These are phyloP conservation scores for Leccinum pachyderme DNA, from an alignment of 1,284 basidiomycete genomes.

Conservation along the genomic window DNA sequence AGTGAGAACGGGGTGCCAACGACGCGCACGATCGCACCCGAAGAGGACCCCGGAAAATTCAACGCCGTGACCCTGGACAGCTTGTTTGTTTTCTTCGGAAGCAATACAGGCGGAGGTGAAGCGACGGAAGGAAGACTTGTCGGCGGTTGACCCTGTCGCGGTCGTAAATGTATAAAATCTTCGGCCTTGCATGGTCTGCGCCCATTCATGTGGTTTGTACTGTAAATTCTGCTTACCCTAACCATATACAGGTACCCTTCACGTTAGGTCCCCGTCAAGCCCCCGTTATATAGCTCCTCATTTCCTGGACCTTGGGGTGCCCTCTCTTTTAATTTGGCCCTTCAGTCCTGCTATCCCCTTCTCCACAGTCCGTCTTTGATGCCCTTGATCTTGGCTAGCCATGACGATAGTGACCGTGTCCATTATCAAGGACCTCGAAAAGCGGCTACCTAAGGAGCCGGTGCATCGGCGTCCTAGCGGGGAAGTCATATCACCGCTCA, in stretches of 20 bases:
- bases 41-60: conserved; percentile 21
- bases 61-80: conserved; percentile 20
- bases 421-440: conserved; percentile 47
- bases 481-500: conserved; percentile 53
- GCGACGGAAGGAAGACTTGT: conserved; percentile 14
- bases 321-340: conserved; percentile 7
- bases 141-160: conserved; percentile 19
- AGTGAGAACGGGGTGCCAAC: conserved; percentile 2
- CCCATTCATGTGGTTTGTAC: conserved; percentile 6
- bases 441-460: conserved; percentile 41
- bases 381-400: conserved; percentile 19
- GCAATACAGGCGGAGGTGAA: conserved; percentile 14
- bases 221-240: conserved; percentile 21
- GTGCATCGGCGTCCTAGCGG: conserved; percentile 44
- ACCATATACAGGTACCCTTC: conserved; percentile 2
- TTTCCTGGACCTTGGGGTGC: conserved; percentile 11
- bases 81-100: not conserved
- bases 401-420: conserved; percentile 29
- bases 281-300: conserved; percentile 17
- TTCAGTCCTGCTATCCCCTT: conserved; percentile 1
- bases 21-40: conserved; percentile 2
- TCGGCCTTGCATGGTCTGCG: not conserved
- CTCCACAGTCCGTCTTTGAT: conserved; percentile 20
- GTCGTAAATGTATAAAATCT: conserved; percentile 22
- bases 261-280: conserved; percentile 6